phyloP scores from a whole-genome alignment of 2,329 filamentous ascomycete species.

The Cladobotryum mycophilum region DNA sequence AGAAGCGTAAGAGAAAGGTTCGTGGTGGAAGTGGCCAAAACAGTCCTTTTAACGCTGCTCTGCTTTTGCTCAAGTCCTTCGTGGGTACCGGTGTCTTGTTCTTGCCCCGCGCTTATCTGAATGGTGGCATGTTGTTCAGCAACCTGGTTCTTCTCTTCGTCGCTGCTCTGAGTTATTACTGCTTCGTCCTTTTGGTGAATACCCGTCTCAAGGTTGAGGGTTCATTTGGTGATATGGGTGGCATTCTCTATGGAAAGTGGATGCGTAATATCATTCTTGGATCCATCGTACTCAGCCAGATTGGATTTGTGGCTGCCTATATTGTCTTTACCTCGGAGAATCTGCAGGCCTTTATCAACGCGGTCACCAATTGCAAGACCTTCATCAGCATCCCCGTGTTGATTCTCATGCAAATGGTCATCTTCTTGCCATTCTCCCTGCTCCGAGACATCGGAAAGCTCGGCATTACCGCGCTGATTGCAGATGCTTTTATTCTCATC shows the following conservation, averaged over 20 bases:
- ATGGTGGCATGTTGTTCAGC: conserved; percentile 96
- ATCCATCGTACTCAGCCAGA: conserved; percentile 91
- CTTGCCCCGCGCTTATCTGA: conserved; percentile 85
- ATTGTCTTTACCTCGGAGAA: conserved; percentile 97
- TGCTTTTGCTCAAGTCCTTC: conserved; percentile 92
- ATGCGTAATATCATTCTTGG: conserved; percentile 81
- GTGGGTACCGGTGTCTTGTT: conserved; percentile 95
- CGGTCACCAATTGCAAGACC: conserved; percentile 81
- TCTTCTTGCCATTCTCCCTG: conserved; percentile 90
- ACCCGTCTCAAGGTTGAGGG: conserved; percentile 79
- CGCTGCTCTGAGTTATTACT: conserved; percentile 87
- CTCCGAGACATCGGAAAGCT: conserved; percentile 97
- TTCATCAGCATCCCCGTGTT: conserved; percentile 82
- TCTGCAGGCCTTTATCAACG: conserved; percentile 86
- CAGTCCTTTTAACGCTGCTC: conserved; percentile 68
- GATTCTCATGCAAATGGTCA: conserved; percentile 89
- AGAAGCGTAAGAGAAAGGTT: conserved; percentile 69
- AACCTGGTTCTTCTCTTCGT: conserved; percentile 84
- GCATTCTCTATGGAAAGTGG: conserved; percentile 82
- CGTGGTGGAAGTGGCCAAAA: conserved; percentile 70
- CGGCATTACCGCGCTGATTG: conserved; percentile 86
- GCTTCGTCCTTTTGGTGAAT: conserved; percentile 87
- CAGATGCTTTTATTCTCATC: conserved; percentile 89
- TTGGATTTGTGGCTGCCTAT: conserved; percentile 91
- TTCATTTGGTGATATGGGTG: conserved; percentile 97